Percentiles rank a stretch among this genome's conserved stretches.
Conservation (phyloP, 345 rosid species). For the Mercurialis annua region DNA sequence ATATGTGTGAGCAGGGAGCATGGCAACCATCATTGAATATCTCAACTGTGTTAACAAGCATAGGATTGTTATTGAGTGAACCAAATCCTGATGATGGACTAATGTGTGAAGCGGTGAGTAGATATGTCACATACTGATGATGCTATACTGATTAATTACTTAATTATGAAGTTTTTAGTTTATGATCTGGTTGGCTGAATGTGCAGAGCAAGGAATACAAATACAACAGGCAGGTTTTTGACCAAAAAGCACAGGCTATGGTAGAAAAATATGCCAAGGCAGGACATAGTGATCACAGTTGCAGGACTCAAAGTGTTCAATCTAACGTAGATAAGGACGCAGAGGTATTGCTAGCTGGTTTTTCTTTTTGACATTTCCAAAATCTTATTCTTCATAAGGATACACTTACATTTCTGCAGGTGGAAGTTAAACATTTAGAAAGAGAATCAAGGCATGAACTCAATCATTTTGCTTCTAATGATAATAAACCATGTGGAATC, state of each 20-base stretch:
- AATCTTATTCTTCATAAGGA: background rate
- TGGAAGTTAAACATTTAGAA: conserved; percentile 25
- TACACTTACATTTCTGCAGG: conserved; percentile 32
- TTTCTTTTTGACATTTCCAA: background rate
- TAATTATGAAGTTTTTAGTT: background rate
- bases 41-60: conserved; percentile 68
- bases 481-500: conserved; percentile 24
- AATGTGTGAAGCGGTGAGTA: conserved; percentile 76
- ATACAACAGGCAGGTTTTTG: conserved; percentile 68
- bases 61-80: conserved; percentile 63
- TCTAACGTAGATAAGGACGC: conserved; percentile 16
- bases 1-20: conserved; percentile 53
- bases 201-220: conserved; percentile 79
- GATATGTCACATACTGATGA: conserved; percentile 4
- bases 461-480: conserved; percentile 20
- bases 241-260: conserved; percentile 63
- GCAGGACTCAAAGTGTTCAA: conserved; percentile 25
- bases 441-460: conserved; percentile 26
- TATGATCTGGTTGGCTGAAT: conserved; percentile 20
- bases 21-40: conserved; percentile 91
- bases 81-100: conserved; percentile 88
- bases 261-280: conserved; percentile 60
- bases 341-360: conserved; percentile 17
- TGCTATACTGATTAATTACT: background rate
- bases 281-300: conserved; percentile 34